phyloP scores from a whole-genome alignment of 345 rosid genomes.

The Citrus glauca region DNA sequence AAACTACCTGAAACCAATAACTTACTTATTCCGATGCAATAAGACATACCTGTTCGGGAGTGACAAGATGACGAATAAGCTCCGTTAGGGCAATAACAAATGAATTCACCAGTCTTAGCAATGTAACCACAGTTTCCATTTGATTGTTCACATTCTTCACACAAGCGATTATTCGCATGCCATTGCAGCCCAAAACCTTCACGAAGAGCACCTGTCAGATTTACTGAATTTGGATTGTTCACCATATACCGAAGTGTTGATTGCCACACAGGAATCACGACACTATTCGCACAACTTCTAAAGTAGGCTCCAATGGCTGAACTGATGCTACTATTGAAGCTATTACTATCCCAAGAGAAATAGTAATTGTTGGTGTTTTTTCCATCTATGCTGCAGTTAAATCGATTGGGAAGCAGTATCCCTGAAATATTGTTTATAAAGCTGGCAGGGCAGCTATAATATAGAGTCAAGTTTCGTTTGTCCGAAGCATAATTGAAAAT shows the following conservation, averaged over 20 bases:
- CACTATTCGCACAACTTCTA: neutral
- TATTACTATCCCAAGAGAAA: neutral
- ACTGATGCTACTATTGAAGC: neutral
- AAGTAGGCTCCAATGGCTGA: neutral
- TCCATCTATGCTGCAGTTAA: neutral
- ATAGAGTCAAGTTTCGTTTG: neutral
- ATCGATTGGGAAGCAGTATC: neutral
- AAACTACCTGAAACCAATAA: too few species aligned
- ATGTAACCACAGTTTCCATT: constrained; percentile 19
- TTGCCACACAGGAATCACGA: neutral
- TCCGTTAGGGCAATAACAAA: constrained; percentile 14
- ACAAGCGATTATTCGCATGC: neutral
- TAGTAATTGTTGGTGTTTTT: neutral
- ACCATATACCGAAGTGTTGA: neutral
- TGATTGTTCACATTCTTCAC: neutral
- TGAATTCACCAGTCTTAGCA: neutral
- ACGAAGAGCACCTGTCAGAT: neutral
- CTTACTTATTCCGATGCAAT: neutral
- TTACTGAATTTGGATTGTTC: neutral
- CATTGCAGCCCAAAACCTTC: constrained; percentile 22
- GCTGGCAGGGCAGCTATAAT: neutral
- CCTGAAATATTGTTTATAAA: neutral
- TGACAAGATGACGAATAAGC: neutral
- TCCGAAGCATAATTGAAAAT: neutral
- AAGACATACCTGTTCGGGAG: neutral